phyloP scores from a whole-genome alignment of 2,329 filamentous ascomycete species.

The Trichoderma simmonsii region DNA sequence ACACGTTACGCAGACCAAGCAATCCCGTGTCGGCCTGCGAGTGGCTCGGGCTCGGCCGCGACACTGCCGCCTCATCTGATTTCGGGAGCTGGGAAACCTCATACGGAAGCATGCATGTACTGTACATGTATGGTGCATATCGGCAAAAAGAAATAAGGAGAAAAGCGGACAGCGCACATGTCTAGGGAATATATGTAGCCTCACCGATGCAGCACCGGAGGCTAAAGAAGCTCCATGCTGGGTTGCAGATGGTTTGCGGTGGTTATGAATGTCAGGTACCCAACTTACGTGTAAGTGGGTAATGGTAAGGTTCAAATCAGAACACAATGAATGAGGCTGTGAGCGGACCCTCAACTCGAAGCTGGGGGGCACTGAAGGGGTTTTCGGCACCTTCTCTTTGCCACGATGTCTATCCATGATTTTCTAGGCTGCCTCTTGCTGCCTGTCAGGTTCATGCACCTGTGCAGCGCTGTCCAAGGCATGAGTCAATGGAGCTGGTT shows the following conservation, averaged over 20 bases:
- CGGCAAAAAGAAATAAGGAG: not conserved
- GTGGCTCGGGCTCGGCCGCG: conserved; percentile 6
- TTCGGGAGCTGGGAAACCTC: not conserved
- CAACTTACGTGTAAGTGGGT: not conserved
- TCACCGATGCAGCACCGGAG: not conserved
- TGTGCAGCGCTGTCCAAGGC: conserved; percentile 2
- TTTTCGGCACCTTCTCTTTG: too few relatives aligned
- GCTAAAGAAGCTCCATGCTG: not conserved
- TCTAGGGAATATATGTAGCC: not conserved
- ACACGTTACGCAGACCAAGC: not conserved
- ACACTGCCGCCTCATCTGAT: conserved; percentile 16
- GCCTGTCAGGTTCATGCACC: conserved; percentile 16
- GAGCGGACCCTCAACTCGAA: not conserved
- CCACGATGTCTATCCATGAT: not conserved
- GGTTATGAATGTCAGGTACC: not conserved
- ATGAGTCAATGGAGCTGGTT: conserved; percentile 15
- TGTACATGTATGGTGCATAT: not conserved
- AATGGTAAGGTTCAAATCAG: not conserved
- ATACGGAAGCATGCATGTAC: conserved; percentile 3
- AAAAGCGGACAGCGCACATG: not conserved
- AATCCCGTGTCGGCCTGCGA: conserved; percentile 16
- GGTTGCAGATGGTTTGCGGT: not conserved
- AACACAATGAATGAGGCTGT: not conserved
- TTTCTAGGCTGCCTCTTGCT: conserved; percentile 3
- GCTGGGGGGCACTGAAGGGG: too few relatives aligned